Evolutionary conservation across 192 early-diverging fungal species (phyloP).

Genomic region (Dissophora globulifera): DNA sequence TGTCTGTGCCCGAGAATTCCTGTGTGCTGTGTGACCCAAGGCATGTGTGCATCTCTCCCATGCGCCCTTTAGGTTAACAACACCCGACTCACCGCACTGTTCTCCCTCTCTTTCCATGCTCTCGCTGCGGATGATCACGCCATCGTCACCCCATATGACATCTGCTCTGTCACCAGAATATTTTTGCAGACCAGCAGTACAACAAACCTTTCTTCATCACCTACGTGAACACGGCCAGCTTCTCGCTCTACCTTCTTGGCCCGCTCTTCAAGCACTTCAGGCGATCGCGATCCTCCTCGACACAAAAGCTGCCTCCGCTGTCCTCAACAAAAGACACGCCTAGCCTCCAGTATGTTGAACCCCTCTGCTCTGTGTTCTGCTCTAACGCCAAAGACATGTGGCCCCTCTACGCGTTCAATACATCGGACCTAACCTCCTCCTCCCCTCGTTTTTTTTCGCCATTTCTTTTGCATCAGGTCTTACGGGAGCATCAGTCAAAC

Average conservation of each 20-base stretch:
- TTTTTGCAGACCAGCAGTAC: slow-evolving; percentile 75
- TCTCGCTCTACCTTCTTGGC: slow-evolving; percentile 75
- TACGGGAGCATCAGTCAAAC: slow-evolving; percentile 20
- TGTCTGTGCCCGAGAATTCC: no score
- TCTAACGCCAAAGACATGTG: no score
- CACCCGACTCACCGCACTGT: no score
- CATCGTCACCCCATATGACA: neutral
- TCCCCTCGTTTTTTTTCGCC: no score
- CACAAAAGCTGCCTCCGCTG: no score
- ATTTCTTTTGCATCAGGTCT: slow-evolving; percentile 2
- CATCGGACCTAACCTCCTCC: no score
- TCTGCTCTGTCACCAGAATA: slow-evolving; percentile 54
- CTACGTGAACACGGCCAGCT: slow-evolving; percentile 79
- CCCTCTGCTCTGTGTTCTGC: no score
- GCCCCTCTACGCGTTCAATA: no score
- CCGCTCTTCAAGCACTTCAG: slow-evolving; percentile 31
- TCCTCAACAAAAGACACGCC: neutral
- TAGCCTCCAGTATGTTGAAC: neutral
- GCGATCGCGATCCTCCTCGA: no score
- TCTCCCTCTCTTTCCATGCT: neutral
- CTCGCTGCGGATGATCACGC: slow-evolving; percentile 2
- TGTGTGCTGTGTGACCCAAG: no score
- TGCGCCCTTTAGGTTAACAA: no score
- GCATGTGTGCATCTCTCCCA: no score
- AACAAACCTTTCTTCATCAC: slow-evolving; percentile 83